A percentile compares a stretch with the other conserved stretches of the same genome.
phyloP scores from a whole-genome alignment of 2,329 filamentous ascomycete genomes.

The Arachnopeziza araneosa region DNA sequence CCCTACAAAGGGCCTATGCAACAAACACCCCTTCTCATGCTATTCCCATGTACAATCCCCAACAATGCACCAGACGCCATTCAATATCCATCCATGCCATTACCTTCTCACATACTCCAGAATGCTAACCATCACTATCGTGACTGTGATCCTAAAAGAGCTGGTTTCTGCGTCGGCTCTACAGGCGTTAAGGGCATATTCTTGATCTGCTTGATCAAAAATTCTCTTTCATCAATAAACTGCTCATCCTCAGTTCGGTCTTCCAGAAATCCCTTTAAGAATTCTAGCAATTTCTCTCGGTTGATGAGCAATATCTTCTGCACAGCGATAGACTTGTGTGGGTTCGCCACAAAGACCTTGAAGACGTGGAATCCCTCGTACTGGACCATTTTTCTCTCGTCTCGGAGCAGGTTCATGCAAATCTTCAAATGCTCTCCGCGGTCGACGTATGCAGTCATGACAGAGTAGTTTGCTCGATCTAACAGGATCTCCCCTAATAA shows the following conservation, averaged over 20 bases:
- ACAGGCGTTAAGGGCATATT: constrained; percentile 58
- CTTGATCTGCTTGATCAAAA: constrained; percentile 89
- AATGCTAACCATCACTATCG: background rate
- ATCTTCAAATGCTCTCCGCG: constrained; percentile 94
- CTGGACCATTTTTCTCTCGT: constrained; percentile 98
- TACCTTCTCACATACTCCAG: too few species aligned
- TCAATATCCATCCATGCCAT: background rate
- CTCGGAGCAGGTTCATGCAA: constrained; percentile 93
- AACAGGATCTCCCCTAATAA: constrained; percentile 90
- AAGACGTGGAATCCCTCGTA: constrained; percentile 99
- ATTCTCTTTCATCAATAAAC: constrained; percentile 96
- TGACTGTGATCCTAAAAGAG: constrained; percentile 19
- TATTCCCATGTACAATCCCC: background rate
- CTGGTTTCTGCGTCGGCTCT: constrained; percentile 32
- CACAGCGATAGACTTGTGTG: constrained; percentile 94
- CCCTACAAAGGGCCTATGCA: background rate
- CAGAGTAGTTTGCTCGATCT: constrained; percentile 92
- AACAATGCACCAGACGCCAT: background rate
- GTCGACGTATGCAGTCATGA: constrained; percentile 97
- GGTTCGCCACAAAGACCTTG: constrained; percentile 98
- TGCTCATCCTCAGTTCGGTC: constrained; percentile 96
- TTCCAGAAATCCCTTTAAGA: constrained; percentile 86
- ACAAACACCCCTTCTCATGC: background rate
- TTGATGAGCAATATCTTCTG: constrained; percentile 97
- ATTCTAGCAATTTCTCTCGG: constrained; percentile 80